Conservation (phyloP, 2,329 filamentous ascomycete genomes). For the Clonostachys rhizophaga region DNA sequence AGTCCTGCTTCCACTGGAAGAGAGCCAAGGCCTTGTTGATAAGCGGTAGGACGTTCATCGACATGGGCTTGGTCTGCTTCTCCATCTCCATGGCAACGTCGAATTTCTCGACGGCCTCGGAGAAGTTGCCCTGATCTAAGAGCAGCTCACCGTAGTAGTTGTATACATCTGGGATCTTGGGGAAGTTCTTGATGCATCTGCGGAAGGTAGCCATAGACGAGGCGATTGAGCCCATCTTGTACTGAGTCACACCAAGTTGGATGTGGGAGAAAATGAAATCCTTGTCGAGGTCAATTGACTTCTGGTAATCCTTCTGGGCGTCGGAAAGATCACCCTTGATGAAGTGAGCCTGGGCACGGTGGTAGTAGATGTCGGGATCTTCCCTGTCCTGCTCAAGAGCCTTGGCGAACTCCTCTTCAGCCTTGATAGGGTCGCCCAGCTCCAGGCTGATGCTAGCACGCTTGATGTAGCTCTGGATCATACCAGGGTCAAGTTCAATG, state of each 20-base stretch:
- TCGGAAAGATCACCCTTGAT: conserved; percentile 92
- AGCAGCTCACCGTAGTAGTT: conserved; percentile 99
- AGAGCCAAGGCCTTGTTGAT: conserved; percentile 98
- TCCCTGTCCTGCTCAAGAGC: conserved; percentile 80
- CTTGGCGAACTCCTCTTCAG: conserved; percentile 80
- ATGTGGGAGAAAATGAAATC: conserved; percentile 99
- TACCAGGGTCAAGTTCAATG: conserved; percentile 78
- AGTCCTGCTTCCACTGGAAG: conserved; percentile 99
- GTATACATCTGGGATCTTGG: conserved; percentile 94
- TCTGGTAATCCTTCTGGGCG: conserved; percentile 97
- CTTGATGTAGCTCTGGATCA: conserved; percentile 98
- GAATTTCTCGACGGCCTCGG: conserved; percentile 96
- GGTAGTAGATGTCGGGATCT: conserved; percentile 98
- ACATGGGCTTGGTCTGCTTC: conserved; percentile 86
- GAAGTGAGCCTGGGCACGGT: conserved; percentile 96
- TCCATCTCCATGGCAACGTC: conserved; percentile 99
- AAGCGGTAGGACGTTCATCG: conserved; percentile 94
- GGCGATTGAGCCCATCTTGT: conserved; percentile 98
- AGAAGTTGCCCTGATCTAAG: conserved; percentile 92
- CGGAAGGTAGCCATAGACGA: conserved; percentile 99
- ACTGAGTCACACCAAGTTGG: conserved; percentile 97
- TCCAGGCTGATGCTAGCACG: conserved; percentile 97
- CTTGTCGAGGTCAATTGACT: conserved; percentile 93
- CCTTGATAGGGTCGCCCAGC: conserved; percentile 81
- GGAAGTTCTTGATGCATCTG: conserved; percentile 96